These are phyloP conservation scores for Neospermospora avenae DNA, from an alignment of 2,329 filamentous ascomycete genomes.

Conservation along the genomic window DNA sequence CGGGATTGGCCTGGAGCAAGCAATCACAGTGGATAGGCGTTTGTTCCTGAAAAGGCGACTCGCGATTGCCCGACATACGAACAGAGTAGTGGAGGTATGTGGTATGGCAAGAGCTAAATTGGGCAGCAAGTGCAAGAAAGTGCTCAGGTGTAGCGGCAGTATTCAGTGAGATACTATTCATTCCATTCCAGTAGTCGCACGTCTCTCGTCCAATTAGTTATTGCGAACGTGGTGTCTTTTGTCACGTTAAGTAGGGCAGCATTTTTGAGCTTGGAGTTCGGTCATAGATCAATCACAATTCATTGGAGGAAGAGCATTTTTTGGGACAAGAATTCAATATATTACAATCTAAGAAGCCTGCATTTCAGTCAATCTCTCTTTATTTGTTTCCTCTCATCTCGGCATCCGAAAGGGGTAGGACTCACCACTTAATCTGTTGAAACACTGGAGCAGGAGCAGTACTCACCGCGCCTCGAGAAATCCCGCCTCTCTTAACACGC, in stretches of 20 bases:
- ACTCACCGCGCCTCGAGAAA: too few relatives aligned
- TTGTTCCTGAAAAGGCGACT: too few relatives aligned
- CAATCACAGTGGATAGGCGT: too few relatives aligned
- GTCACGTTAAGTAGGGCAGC: background rate
- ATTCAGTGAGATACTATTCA: conserved; percentile 4
- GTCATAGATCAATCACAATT: background rate
- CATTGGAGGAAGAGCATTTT: background rate
- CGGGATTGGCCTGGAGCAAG: background rate
- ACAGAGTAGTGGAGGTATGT: background rate
- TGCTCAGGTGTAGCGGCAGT: background rate
- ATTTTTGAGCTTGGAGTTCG: background rate
- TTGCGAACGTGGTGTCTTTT: background rate
- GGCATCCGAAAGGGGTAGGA: background rate
- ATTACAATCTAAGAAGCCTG: background rate
- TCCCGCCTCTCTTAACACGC: too few relatives aligned
- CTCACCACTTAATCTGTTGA: background rate
- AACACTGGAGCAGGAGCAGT: background rate
- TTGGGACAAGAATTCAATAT: conserved; percentile 1
- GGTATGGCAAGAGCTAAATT: too few relatives aligned
- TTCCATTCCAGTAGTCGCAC: background rate
- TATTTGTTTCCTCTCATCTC: background rate
- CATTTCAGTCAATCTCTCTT: background rate
- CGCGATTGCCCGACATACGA: background rate
- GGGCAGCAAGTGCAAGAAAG: too few relatives aligned
- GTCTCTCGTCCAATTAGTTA: background rate